Base-by-base conservation (phyloP, 2,329 filamentous ascomycete genomes). In the Lasiodiplodia citricola region DNA sequence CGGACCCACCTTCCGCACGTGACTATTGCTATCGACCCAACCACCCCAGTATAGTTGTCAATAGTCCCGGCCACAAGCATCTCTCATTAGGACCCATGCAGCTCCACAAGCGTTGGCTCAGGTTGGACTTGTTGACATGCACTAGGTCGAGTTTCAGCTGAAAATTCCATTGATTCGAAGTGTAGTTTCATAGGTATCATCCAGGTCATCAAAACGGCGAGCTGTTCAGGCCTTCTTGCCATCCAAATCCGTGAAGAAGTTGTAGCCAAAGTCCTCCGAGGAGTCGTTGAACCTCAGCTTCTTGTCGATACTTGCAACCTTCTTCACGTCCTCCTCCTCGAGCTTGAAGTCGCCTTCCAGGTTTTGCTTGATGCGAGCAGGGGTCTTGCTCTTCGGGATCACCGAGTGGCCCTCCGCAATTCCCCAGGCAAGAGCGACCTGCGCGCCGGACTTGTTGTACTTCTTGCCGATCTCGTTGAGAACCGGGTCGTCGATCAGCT, bases 391-490 rank as follows among this genome's bases (percentile, higher is more conserved):
- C 87, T 95, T 95, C 73, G 92, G 92, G 74, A 96, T 96, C 74
- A 96, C 91, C 56, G 92, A 91, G 68, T 96, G 84, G 41, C 89
- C 89, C 62, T 72, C 87, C 85, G 96, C 93, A n/a, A 93, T 96
- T 21, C 92, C 89, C 94, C 94, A 97, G 74, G 93, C 88, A 73
- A 97, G 86, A 70, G 97, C 86, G 28, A 97, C 86, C 86, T 97
- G 93, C n/a, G 92, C 91, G 7, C 92, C 86, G 7, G 90, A 89
- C 85, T 91, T 93, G 78, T 83, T 83, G 72, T 92, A 84, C 84
- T 92, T 93, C 75, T 85, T 80, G n/a, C 92, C 90, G 70, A 94
- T 86, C 62, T 75, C 78, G 73, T 86, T 88, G 79, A 97, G 87
- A n/a, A 88, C 85, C 16, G 89, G 86, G 72, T 87, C 85, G 72